A percentile compares a stretch with the other conserved stretches of the same genome.
These are phyloP conservation scores for Fonsecaea pugnacius DNA, from an alignment of 2,329 filamentous ascomycete genomes.

Conservation along the genomic window DNA sequence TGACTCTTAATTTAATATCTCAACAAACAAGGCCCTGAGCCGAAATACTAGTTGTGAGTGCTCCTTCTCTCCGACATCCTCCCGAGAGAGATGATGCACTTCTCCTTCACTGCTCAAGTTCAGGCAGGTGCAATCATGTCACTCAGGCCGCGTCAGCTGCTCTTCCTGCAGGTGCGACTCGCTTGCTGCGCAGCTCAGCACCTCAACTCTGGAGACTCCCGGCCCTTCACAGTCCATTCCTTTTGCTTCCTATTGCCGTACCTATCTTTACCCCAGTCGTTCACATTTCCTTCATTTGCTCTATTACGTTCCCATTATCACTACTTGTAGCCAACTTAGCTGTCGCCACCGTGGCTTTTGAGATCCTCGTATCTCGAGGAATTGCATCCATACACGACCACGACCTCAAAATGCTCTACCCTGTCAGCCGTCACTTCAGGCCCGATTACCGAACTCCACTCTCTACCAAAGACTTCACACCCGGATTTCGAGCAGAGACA, in stretches of 20 bases:
- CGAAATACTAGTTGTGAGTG: not conserved
- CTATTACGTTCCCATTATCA: slow-evolving; percentile 18
- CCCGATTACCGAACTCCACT: not conserved
- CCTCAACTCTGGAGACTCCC: not conserved
- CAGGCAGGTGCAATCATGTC: not conserved
- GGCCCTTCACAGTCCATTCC: not conserved
- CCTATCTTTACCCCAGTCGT: slow-evolving; percentile 9
- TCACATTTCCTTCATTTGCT: slow-evolving; percentile 10
- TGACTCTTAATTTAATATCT: not conserved
- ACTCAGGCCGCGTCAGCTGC: not conserved
- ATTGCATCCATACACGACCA: slow-evolving; percentile 25
- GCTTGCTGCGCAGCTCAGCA: not conserved
- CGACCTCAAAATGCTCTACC: slow-evolving; percentile 17
- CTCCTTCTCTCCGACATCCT: not conserved
- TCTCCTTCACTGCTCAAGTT: not conserved
- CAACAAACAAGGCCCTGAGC: not conserved
- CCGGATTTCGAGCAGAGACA: not conserved
- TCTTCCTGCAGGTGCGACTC: not conserved
- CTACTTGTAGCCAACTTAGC: slow-evolving; percentile 19
- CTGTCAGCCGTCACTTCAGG: slow-evolving; percentile 1
- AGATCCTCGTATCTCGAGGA: slow-evolving; percentile 32
- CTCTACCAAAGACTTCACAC: not conserved
- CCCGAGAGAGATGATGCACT: not conserved
- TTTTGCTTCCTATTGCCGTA: not conserved
- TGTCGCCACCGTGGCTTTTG: slow-evolving; percentile 28